Base-by-base conservation (phyloP, 164 flowering plant genomes). In the Brasenia schreberi region DNA sequence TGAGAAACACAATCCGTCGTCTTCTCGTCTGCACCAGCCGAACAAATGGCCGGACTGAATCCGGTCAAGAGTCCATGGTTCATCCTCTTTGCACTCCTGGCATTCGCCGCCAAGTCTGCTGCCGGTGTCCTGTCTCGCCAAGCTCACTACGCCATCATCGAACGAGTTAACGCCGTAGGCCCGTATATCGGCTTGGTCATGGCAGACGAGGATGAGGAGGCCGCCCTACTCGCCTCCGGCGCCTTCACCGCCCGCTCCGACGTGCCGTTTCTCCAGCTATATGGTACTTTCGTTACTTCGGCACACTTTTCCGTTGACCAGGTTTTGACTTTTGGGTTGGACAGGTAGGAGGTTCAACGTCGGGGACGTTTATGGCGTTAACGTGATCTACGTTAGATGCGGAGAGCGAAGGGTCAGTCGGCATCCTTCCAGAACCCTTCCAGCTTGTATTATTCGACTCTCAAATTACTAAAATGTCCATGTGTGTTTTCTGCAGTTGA, bases 321-420 rank as follows among this genome's bases (percentile, higher is more conserved):
- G 7, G 7, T 60, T n/a, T 0, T 19, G 18, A n/a, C 23, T 5
- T 19, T 10, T 60, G 62, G 18, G 0, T 43, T 64, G 18, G 0
- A 12, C 23, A 82, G 89, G 89, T n/a, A 69, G 89, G 67, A 80
- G 69, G 64, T 83, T 80, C 76, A 80, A 82, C 75, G 66, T 85
- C 16, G 89, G 89, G 23, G 80, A 49, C 75, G 81, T 84, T 63
- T 58, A 52, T 27, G 83, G 73, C 9, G 78, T 73, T 11, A 74
- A 78, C 44, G 83, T 84, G 19, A 80, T 84, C 42, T 82, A 75
- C 65, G 86, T 82, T 0, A 78, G 78, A 82, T 77, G 80, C 6
- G 88, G 88, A 19, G 77, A 81, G 67, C 70, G 76, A 58, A 79
- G 79, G 69, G 84, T 84, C 64, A 9, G 10, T 12, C 53, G 7